phyloP scores from a whole-genome alignment of 192 early-diverging fungal genomes.

The Rhizoclosmatium sp. region DNA sequence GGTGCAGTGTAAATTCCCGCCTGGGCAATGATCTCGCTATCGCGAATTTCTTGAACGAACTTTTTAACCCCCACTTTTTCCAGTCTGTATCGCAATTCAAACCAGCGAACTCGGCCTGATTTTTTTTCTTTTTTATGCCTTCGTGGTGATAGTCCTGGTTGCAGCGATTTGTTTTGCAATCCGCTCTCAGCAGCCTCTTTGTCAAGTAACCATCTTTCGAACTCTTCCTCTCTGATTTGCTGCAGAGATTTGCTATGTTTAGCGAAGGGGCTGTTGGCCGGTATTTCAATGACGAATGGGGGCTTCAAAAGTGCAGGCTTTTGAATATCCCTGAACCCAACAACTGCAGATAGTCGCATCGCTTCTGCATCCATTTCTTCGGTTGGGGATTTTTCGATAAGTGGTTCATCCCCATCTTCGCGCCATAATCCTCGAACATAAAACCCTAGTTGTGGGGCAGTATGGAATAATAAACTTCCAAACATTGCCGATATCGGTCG shows the following conservation, averaged over 20 bases:
- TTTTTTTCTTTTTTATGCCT: not conserved
- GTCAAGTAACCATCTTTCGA: not conserved
- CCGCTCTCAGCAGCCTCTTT: not conserved
- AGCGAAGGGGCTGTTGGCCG: not conserved
- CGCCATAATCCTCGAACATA: not conserved
- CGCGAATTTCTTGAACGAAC: not conserved
- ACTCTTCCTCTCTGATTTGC: not conserved
- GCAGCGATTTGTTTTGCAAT: not conserved
- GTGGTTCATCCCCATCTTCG: not conserved
- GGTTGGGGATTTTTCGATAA: not conserved
- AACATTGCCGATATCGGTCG: not conserved
- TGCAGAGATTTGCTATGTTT: not conserved
- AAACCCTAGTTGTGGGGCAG: not conserved
- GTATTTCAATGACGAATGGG: not conserved
- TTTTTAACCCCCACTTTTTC: not conserved
- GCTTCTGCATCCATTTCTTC: not conserved
- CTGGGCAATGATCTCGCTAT: not conserved
- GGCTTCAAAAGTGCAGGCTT: not conserved
- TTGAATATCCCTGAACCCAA: not conserved
- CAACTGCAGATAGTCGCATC: not conserved
- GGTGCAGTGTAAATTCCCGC: not conserved
- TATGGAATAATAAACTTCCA: not conserved
- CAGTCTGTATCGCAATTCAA: not conserved
- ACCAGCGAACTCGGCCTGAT: not conserved
- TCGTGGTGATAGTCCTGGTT: not conserved